phyloP scores from a whole-genome alignment of 495 filamentous ascomycete species.

The Choiromyces venosus region DNA sequence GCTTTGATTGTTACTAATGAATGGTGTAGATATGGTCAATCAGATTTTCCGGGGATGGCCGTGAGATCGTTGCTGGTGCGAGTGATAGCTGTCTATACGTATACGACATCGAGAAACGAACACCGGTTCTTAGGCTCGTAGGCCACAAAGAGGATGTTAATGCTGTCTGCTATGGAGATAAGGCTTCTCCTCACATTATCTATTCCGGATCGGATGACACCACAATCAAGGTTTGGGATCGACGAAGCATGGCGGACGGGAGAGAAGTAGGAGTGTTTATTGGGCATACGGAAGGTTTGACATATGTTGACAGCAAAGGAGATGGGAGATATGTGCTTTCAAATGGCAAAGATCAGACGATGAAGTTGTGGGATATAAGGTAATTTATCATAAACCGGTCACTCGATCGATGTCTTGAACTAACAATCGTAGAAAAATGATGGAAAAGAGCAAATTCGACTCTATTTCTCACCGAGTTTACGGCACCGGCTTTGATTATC shows the following conservation, averaged over 20 bases:
- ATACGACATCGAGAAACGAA: slow-evolving; percentile 82
- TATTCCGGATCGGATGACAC: slow-evolving; percentile 95
- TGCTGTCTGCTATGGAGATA: slow-evolving; percentile 92
- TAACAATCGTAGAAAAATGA: slow-evolving; percentile 38
- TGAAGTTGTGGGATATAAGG: slow-evolving; percentile 95
- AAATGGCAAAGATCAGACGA: slow-evolving; percentile 92
- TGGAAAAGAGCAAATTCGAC: slow-evolving; percentile 62
- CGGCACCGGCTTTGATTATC: slow-evolving; percentile 78
- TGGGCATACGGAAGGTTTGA: slow-evolving; percentile 89
- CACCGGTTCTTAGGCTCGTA: slow-evolving; percentile 64
- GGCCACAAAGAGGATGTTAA: slow-evolving; percentile 90
- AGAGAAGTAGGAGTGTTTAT: slow-evolving; percentile 88
- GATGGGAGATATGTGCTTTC: slow-evolving; percentile 91
- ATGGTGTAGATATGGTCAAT: slow-evolving; percentile 73
- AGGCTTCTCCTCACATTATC: slow-evolving; percentile 81
- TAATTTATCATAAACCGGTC: slow-evolving; percentile 40
- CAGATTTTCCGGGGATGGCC: slow-evolving; percentile 86
- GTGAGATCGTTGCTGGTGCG: slow-evolving; percentile 86
- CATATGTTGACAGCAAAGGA: slow-evolving; percentile 93
- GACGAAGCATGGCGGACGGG: slow-evolving; percentile 77
- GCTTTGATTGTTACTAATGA: slow-evolving; percentile 14
- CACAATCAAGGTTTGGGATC: slow-evolving; percentile 94
- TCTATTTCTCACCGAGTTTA: slow-evolving; percentile 55
- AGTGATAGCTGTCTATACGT: slow-evolving; percentile 72
- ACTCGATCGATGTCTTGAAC: not conserved